Conservation (phyloP, 129 eudicot species). For the Centella asiatica region DNA sequence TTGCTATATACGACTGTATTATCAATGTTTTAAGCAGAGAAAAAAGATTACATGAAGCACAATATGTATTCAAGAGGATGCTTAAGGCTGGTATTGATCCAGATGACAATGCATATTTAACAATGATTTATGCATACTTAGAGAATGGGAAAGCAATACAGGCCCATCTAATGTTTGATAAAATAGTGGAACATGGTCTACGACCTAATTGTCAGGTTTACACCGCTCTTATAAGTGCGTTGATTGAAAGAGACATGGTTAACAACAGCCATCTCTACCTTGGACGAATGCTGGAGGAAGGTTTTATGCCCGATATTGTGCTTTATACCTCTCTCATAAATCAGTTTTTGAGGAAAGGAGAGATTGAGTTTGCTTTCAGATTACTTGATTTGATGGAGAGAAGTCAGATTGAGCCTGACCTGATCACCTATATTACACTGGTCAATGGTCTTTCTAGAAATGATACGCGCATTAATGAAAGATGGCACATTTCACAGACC, state of each 20-base stretch:
- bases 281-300: constrained; percentile 51
- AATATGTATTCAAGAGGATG: constrained; percentile 34
- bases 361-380: constrained; percentile 47
- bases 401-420: constrained; percentile 42
- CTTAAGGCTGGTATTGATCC: constrained; percentile 48
- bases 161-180: constrained; percentile 33
- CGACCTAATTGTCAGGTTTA: constrained; percentile 46
- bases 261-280: constrained; percentile 38
- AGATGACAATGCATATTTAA: constrained; percentile 33
- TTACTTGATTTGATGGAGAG: constrained; percentile 52
- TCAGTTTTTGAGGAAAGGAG: constrained; percentile 52
- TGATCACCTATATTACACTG: constrained; percentile 39
- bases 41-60: constrained; percentile 46
- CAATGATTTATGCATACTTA: constrained; percentile 52
- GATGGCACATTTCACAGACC: constrained; percentile 19
- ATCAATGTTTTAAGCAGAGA: constrained; percentile 43
- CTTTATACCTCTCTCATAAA: constrained; percentile 55
- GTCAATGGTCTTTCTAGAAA: constrained; percentile 54
- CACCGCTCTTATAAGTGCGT: constrained; percentile 48
- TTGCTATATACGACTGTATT: constrained; percentile 48
- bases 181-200: constrained; percentile 35
- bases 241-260: constrained; percentile 52
- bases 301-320: constrained; percentile 43
- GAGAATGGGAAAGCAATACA: constrained; percentile 40
- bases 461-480: constrained; percentile 22